Base-by-base conservation (phyloP, 176 grass and related monocot genomes). In the Avena sativa region DNA sequence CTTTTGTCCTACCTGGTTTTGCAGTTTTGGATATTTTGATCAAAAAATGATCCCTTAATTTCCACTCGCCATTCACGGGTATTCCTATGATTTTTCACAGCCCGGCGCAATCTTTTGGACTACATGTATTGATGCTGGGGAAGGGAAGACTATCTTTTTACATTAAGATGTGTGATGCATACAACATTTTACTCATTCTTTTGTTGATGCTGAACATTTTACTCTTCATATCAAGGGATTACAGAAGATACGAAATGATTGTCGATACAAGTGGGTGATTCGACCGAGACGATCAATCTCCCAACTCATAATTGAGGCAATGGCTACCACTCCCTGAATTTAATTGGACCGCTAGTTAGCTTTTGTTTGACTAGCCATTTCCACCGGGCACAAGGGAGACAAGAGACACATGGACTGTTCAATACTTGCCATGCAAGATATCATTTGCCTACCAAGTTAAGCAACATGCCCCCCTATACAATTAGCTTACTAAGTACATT, bases 341-440 rank as follows among this genome's bases (percentile, higher is more conserved):
- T 71, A 49, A 91, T 88, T 88, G 23, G 53, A 63, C 16, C 52
- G 51, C 30, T 82, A 32, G 25, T 25, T 53, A 76, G 8, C 48
- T 53, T 85, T 81, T 50, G 61, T 88, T 88, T 91, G 77, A 91
- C 86, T 91, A 52, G 61, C 68, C 69, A 53, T 91, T 69, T 85
- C 62, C 76, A 70, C 79, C 51, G 8, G 70, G 61, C 82, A 85
- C 59, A 81, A 69, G 86, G 81, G 70, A 75, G 89, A 88, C 85
- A 84, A 70, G 69, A 8, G 51, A 88, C 89, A 88, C 81, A 85
- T 88, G 86, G 86, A 76, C 71, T 88, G 82, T 82, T 85, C 28
- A 64, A 85, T 61, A 77, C 78, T 88, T 85, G 82, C 11, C 62
- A 85, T 70, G 71, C 86, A 88, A 91, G 82, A 38, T 62, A 76